phyloP scores from a whole-genome alignment of 768 basidiomycete genomes.

The Boletus huronensis region DNA sequence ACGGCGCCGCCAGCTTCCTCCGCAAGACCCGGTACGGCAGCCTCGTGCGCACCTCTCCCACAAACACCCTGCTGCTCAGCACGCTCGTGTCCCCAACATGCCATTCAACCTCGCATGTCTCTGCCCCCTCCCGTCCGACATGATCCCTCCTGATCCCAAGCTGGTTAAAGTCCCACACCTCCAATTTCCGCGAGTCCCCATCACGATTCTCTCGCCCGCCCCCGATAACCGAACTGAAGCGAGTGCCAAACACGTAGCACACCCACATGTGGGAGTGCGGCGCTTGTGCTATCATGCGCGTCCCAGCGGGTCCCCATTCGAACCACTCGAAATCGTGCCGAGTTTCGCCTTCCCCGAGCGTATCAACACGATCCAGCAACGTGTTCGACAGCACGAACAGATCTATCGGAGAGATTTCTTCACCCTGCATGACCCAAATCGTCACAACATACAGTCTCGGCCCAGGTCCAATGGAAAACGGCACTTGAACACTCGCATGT shows the following conservation, averaged over 20 bases:
- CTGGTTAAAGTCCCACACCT: slow-evolving; percentile 54
- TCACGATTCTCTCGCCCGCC: slow-evolving; percentile 10
- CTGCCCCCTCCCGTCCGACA: slow-evolving; percentile 1
- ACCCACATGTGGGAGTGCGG: slow-evolving; percentile 49
- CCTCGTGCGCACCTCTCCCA: slow-evolving; percentile 38
- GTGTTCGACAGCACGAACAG: slow-evolving; percentile 43
- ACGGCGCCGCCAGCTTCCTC: slow-evolving; percentile 15
- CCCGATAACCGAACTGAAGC: slow-evolving; percentile 34
- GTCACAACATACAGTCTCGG: slow-evolving; percentile 48
- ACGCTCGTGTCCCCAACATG: slow-evolving; percentile 27
- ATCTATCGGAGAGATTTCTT: slow-evolving; percentile 32
- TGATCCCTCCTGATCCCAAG: slow-evolving; percentile 35
- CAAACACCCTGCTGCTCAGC: slow-evolving; percentile 37
- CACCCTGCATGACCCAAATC: slow-evolving; percentile 35
- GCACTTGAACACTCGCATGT: slow-evolving; percentile 33
- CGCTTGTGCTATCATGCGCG: slow-evolving; percentile 39
- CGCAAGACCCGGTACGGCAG: slow-evolving; percentile 45
- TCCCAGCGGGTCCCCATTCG: slow-evolving; percentile 49
- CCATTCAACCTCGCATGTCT: slow-evolving; percentile 17
- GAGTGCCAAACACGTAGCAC: slow-evolving; percentile 53
- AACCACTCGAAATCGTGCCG: slow-evolving; percentile 40
- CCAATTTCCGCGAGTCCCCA: slow-evolving; percentile 23
- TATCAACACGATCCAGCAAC: slow-evolving; percentile 28
- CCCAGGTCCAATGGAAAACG: slow-evolving; percentile 43
- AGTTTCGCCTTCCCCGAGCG: slow-evolving; percentile 12